Evolutionary conservation across 441 rosid species (phyloP).

Genomic region (Gossypium davidsonii): DNA sequence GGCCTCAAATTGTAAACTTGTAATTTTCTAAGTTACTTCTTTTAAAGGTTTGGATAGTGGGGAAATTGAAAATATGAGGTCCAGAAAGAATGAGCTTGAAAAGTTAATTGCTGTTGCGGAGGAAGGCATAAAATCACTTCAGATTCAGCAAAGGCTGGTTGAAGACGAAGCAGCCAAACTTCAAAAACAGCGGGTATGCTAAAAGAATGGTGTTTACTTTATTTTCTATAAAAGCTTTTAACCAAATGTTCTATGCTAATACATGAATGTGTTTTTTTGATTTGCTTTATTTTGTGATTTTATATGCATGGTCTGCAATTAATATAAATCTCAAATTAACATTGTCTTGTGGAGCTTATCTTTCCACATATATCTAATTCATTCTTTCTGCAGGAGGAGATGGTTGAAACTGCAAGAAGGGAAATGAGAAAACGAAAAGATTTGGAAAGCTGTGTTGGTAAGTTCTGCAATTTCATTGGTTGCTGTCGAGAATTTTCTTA

Average conservation of each 20-base stretch:
- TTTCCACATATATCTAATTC: not conserved
- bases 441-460: constrained; percentile 46
- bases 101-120: constrained; percentile 38
- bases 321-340: constrained; percentile 5
- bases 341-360: not conserved
- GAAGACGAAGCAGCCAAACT: constrained; percentile 74
- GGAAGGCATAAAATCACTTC: constrained; percentile 40
- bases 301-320: constrained; percentile 6
- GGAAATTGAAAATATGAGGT: constrained; percentile 60
- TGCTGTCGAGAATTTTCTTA: not conserved
- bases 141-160: constrained; percentile 48
- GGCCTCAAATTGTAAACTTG: not conserved
- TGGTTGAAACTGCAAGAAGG: constrained; percentile 29
- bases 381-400: constrained; percentile 51
- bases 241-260: not conserved
- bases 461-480: constrained; percentile 21
- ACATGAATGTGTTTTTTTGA: not conserved
- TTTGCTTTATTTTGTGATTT: not conserved
- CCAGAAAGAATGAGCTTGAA: constrained; percentile 61
- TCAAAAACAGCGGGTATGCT: constrained; percentile 60
- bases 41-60: constrained; percentile 56
- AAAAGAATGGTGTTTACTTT: constrained; percentile 5
- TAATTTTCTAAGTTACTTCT: not conserved
- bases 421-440: constrained; percentile 55
- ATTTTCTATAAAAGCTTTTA: not conserved